Percentiles rank a stretch among this genome's conserved stretches.
Evolutionary conservation across 805 yeast genomes (phyloP).

Genomic region (Ogataea thermomethanolica): DNA sequence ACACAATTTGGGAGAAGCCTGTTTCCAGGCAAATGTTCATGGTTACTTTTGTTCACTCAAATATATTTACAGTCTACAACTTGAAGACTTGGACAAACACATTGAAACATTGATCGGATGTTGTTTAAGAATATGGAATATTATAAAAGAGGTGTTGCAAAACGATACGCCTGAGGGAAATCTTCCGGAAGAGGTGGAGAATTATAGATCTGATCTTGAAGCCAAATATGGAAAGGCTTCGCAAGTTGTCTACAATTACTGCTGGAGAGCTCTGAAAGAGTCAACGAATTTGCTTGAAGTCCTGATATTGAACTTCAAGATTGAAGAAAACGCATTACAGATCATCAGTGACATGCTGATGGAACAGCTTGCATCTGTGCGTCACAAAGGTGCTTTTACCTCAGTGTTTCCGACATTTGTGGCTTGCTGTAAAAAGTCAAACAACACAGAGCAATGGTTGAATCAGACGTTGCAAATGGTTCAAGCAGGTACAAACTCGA

Average conservation of each 20-base stretch:
- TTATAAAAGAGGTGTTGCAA: slow-evolving; percentile 47
- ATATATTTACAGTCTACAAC: slow-evolving; percentile 27
- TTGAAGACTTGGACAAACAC: background rate
- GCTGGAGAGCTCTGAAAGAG: slow-evolving; percentile 84
- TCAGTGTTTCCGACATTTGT: slow-evolving; percentile 81
- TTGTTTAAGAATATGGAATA: slow-evolving; percentile 38
- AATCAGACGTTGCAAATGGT: slow-evolving; percentile 42
- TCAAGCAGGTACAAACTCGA: slow-evolving; percentile 56
- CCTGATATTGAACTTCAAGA: slow-evolving; percentile 36
- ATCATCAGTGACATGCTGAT: slow-evolving; percentile 52
- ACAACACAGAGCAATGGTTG: slow-evolving; percentile 48
- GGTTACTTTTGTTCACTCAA: slow-evolving; percentile 66
- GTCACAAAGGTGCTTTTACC: slow-evolving; percentile 91
- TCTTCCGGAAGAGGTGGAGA: slow-evolving; percentile 44
- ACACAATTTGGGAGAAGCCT: slow-evolving; percentile 40
- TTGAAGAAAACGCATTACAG: slow-evolving; percentile 31
- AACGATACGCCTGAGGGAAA: slow-evolving; percentile 73
- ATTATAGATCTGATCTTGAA: slow-evolving; percentile 33
- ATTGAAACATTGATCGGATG: slow-evolving; percentile 11
- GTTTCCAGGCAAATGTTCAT: slow-evolving; percentile 52
- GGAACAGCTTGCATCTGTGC: slow-evolving; percentile 64
- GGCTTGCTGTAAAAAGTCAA: slow-evolving; percentile 49
- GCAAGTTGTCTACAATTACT: slow-evolving; percentile 56
- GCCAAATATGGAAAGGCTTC: slow-evolving; percentile 34
- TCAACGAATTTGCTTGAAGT: slow-evolving; percentile 53